A percentile compares a stretch with the other conserved stretches of the same genome.
These are phyloP conservation scores for Fusarium pininemorale DNA, from an alignment of 2,329 filamentous ascomycete genomes.

Conservation along the genomic window DNA sequence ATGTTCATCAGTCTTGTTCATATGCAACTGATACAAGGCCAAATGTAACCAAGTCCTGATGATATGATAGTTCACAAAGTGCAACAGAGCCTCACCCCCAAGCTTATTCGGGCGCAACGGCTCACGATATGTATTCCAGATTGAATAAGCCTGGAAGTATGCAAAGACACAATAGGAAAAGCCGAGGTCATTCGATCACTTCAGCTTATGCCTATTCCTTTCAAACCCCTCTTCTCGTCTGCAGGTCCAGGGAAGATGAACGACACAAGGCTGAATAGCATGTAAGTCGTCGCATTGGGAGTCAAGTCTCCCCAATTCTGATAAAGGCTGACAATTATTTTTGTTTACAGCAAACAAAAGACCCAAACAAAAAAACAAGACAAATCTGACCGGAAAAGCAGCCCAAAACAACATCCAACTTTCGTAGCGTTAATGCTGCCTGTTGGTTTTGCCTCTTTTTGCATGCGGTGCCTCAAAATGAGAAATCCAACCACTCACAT, in stretches of 20 bases:
- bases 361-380: not conserved
- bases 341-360: not conserved
- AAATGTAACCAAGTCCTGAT: not conserved
- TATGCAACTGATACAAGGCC: not conserved
- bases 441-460: constrained; percentile 1
- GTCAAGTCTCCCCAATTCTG: not conserved
- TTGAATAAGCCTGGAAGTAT: not conserved
- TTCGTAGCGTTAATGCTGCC: constrained; percentile 7
- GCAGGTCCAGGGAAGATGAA: not conserved
- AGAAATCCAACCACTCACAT: constrained; percentile 1
- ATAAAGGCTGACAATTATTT: not conserved
- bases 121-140: not conserved
- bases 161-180: not conserved
- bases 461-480: not conserved
- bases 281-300: not conserved
- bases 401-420: not conserved
- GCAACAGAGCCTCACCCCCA: not conserved
- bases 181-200: not conserved
- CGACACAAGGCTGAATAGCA: constrained; percentile 9
- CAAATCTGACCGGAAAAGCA: not conserved
- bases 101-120: not conserved
- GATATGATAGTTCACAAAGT: not conserved
- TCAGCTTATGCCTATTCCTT: not conserved
- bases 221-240: not conserved
- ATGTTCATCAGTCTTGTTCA: not conserved